Evolutionary conservation across 140 eudicot genomes (phyloP).

Genomic region (Oenanthe javanica): DNA sequence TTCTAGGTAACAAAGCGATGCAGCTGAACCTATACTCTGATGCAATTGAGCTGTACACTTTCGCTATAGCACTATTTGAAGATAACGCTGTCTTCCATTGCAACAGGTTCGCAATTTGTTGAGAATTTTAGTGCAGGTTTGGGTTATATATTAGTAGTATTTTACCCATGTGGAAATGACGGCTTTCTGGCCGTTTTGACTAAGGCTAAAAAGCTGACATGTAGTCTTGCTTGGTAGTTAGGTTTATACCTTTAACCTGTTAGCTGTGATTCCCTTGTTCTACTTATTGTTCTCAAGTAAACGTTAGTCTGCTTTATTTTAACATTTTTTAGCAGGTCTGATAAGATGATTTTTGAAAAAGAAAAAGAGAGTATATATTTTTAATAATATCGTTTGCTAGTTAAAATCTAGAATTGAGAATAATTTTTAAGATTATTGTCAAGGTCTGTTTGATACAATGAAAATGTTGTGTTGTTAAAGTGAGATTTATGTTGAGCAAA

Average conservation of each 20-base stretch:
- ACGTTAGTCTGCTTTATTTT: neutral
- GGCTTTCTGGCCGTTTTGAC: neutral
- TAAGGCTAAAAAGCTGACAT: neutral
- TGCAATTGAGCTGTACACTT: conserved; percentile 76
- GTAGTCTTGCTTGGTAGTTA: neutral
- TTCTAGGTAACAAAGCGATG: conserved; percentile 79
- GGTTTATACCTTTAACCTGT: neutral
- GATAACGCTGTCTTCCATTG: conserved; percentile 82
- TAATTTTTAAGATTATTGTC: neutral
- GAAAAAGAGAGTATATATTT: neutral
- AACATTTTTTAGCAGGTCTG: neutral
- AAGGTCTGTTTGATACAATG: neutral
- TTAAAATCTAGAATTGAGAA: neutral
- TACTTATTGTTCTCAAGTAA: neutral
- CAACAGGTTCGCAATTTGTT: conserved; percentile 51
- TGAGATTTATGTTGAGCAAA: neutral
- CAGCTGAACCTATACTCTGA: conserved; percentile 52
- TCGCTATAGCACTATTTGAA: conserved; percentile 64
- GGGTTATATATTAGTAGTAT: neutral
- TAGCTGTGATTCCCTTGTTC: neutral
- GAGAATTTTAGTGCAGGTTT: neutral
- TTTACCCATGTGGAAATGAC: neutral
- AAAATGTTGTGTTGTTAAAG: neutral
- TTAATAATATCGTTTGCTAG: neutral
- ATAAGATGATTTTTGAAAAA: neutral